Base-by-base conservation (phyloP, 164 flowering plant genomes). In the Santalum album region DNA sequence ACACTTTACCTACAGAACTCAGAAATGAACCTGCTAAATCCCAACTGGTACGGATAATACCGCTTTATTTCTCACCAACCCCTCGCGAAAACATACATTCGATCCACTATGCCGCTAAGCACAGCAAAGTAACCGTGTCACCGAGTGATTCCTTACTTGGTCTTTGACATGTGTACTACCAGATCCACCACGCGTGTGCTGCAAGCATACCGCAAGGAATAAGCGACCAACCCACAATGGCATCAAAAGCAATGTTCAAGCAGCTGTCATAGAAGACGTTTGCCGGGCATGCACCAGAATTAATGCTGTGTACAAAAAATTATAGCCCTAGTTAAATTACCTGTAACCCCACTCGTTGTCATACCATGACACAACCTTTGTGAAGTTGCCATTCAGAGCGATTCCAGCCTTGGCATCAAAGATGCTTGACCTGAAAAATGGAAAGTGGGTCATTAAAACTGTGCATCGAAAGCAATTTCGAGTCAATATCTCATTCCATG, bases 361-460 rank as follows among this genome's bases (percentile, higher is more conserved):
- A 19, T 64, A 64, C 67, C 67, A 64, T 51, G 69, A 60, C 17
- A 69, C 66, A 19, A 69, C 34, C 57, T 69, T 69, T 39, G 59
- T 49, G 29, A 65, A 65, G 39, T 53, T 57, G 20, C 51, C 42
- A 36, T 59, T 69, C 53, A 69, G 29, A 16, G 69, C 66, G 42
- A 64, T 69, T 42, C 73, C 73, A 19, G 73, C 73, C 63, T 65
- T 69, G 59, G 66, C 69, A 57, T 69, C 69, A 45, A 69, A 69
- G 61, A 84, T 80, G 59, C 91, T 79, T 22, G 84, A 76, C 74
- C 89, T 79, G 74, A 20, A 10, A 32, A 23, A 55, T 21, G 29
- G 18, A 11, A 22, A 36, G 4, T 4, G 6, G 9, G 9, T 3
- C 34, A 29, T 3, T 3, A 9, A 29, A 4, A 29, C 6, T 29